phyloP scores from a whole-genome alignment of 2,329 filamentous ascomycete species.

The Claviceps quebecensis region DNA sequence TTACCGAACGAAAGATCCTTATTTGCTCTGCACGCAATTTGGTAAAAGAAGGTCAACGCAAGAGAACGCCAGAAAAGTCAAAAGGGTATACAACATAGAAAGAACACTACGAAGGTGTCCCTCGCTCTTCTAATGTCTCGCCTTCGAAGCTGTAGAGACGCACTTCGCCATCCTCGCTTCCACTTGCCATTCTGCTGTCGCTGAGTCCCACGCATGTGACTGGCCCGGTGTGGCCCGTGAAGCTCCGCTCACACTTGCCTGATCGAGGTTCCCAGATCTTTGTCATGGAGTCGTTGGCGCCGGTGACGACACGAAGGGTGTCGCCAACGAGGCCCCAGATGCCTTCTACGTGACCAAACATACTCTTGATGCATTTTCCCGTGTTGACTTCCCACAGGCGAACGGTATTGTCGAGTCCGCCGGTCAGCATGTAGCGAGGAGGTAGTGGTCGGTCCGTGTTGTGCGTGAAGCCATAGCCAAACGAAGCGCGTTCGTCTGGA shows the following conservation, averaged over 20 bases:
- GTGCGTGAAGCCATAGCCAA: slow-evolving; percentile 48
- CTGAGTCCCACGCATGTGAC: slow-evolving; percentile 89
- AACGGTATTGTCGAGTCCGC: slow-evolving; percentile 80
- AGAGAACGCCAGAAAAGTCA: neutral
- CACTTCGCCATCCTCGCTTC: slow-evolving; percentile 86
- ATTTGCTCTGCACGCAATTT: neutral
- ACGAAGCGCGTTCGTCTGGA: slow-evolving; percentile 36
- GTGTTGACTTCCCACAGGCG: slow-evolving; percentile 82
- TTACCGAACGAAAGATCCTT: neutral
- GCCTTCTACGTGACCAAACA: slow-evolving; percentile 93
- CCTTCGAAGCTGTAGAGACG: slow-evolving; percentile 65
- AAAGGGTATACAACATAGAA: no score
- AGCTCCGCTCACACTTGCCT: slow-evolving; percentile 82
- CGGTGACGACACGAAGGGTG: slow-evolving; percentile 73
- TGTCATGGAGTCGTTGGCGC: slow-evolving; percentile 85
- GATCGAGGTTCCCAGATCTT: slow-evolving; percentile 88
- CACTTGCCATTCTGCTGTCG: slow-evolving; percentile 78
- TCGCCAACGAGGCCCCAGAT: slow-evolving; percentile 90
- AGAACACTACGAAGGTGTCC: slow-evolving; percentile 31
- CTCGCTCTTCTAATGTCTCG: slow-evolving; percentile 32
- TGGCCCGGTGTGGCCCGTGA: slow-evolving; percentile 78
- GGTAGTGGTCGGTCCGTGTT: slow-evolving; percentile 54
- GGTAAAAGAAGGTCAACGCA: neutral
- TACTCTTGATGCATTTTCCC: slow-evolving; percentile 72
- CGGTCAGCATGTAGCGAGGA: slow-evolving; percentile 84